Percentiles rank a stretch among this genome's conserved stretches.
Conservation (phyloP, 257 asterid species). For the Lithospermum erythrorhizon region DNA sequence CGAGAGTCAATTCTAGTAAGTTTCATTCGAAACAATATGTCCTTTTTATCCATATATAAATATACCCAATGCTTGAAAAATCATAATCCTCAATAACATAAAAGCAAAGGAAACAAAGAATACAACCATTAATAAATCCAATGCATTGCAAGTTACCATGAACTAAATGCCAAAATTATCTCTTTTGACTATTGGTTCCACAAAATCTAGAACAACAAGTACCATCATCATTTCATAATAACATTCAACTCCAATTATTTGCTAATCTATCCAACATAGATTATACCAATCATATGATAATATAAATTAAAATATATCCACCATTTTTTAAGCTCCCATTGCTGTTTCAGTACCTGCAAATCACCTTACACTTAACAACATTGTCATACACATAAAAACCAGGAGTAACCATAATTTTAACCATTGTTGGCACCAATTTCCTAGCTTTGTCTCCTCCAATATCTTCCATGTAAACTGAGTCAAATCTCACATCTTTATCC, state of each 20-base stretch:
- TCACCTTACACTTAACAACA: conserved; percentile 93
- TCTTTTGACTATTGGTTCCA: conserved; percentile 18
- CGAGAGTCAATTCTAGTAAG: too few relatives aligned
- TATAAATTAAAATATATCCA: conserved; percentile 7
- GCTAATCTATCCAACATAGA: conserved; percentile 3
- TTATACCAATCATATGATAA: background rate
- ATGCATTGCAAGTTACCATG: conserved; percentile 12
- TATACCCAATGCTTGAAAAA: too few relatives aligned
- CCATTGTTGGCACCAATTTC: conserved; percentile 52
- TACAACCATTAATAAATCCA: background rate
- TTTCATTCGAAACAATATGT: too few relatives aligned
- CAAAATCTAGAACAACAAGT: conserved; percentile 13
- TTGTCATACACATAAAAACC: conserved; percentile 86
- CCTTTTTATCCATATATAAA: too few relatives aligned
- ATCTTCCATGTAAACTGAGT: conserved; percentile 91
- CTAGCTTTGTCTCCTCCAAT: conserved; percentile 70
- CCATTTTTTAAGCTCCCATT: conserved; percentile 16
- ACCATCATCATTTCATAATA: background rate
- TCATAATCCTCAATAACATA: too few relatives aligned
- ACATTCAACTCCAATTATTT: conserved; percentile 14
- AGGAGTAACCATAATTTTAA: conserved; percentile 87
- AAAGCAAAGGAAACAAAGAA: too few relatives aligned
- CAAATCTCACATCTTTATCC: conserved; percentile 56
- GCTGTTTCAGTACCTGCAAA: conserved; percentile 62
- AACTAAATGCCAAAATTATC: conserved; percentile 12